Evolutionary conservation across 345 rosid genomes (phyloP), one percentile per base, ranked within the genome.

Genomic region (Eucalyptus marginata): DNA sequence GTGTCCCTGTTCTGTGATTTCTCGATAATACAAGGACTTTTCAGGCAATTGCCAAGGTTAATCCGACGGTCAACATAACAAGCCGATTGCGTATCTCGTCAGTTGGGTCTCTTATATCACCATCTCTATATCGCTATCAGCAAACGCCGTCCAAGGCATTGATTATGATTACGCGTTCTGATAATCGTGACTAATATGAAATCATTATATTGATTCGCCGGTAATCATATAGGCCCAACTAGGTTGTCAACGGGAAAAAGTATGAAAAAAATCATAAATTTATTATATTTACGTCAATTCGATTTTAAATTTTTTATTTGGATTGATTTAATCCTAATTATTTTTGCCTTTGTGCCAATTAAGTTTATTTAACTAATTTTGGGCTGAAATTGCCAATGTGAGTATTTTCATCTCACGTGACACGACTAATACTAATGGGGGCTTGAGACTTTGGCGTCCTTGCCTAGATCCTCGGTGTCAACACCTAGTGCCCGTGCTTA

Each of bases 371-470:
- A 20, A 56, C 13, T 10, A 56, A 56, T 51, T 51, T 51, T 51
- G 22, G 4, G 4, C 4, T 1, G 22, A 52, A 17, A 52, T 25
- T 0, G 1, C 6, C 6, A 4, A 22, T 18, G 62, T 0, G 1
- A 9, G 4, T 1, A 25, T 9, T 25, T 22, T 24, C 9, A 56
- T 24, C 9, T 0, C 4, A 56, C 3, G 1, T 4, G 29, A 56
- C 13, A 9, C 0, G 29, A 3, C 9, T 10, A 3, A 24, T 56
- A 3, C 5, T 24, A 4, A 56, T 10, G 3, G 5, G 3, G 1
- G 20, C 1, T 24, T 10, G 62, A 22, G 4, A 10, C 29, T 25
- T 24, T 3, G 3, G 2, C 2, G 29, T 4, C 29, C 29, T 4
- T 24, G 29, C 29, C 29, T 10, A 24, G 13, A 56, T 56, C 29